Evolutionary conservation across 441 rosid genomes (phyloP).

Genomic region (Brassica hybrid): DNA sequence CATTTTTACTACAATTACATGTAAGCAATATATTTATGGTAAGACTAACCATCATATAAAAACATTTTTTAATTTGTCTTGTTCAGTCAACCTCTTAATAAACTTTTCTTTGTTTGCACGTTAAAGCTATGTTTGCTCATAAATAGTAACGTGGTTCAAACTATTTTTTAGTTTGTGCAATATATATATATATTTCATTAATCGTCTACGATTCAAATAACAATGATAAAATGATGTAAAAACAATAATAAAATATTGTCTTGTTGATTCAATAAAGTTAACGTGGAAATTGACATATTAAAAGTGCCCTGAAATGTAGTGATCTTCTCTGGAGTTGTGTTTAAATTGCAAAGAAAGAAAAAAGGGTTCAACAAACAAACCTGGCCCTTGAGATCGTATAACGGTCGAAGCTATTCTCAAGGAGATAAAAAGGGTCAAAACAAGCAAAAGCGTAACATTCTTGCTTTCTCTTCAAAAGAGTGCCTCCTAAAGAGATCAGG

Average conservation of each 20-base stretch:
- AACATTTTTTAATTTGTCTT: neutral
- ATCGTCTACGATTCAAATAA: neutral
- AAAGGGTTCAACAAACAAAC: neutral
- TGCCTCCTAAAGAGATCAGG: neutral
- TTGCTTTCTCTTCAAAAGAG: neutral
- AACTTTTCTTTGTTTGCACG: slow-evolving; percentile 15
- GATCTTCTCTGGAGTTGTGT: neutral
- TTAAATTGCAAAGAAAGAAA: neutral
- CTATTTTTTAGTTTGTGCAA: neutral
- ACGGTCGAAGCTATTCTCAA: slow-evolving; percentile 23
- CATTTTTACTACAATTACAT: neutral
- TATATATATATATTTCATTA: neutral
- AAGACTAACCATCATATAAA: neutral
- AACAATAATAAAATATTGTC: neutral
- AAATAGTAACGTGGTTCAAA: slow-evolving; percentile 4
- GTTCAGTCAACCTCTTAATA: neutral
- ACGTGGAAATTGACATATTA: neutral
- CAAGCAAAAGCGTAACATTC: slow-evolving; percentile 7
- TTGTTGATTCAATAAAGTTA: neutral
- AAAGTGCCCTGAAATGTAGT: neutral
- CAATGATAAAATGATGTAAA: neutral
- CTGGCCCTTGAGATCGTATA: neutral
- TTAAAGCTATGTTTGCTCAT: neutral
- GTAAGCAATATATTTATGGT: neutral
- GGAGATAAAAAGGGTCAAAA: slow-evolving; percentile 22